Conservation (phyloP, 2,329 filamentous ascomycete genomes). For the Exophiala aquamarina region DNA sequence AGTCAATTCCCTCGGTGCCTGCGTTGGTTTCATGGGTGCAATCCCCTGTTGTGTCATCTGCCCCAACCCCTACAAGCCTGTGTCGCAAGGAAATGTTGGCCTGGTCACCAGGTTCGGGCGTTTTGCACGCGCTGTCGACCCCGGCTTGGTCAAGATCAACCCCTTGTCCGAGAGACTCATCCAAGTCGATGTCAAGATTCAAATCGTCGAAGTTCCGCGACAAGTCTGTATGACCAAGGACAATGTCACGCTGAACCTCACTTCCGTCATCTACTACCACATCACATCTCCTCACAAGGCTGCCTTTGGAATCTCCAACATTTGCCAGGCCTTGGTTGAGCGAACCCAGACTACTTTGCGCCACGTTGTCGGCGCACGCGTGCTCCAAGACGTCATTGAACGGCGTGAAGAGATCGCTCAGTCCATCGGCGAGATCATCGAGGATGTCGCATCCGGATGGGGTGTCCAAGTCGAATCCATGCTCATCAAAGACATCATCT, state of each 20-base stretch:
- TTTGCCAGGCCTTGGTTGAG: conserved; percentile 94
- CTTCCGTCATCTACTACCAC: conserved; percentile 98
- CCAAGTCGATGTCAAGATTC: conserved; percentile 98
- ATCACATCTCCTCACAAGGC: conserved; percentile 94
- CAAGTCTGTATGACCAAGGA: conserved; percentile 99
- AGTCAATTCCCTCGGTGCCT: conserved; percentile 72
- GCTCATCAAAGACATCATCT: conserved; percentile 99
- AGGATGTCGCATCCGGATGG: conserved; percentile 91
- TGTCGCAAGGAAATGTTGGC: conserved; percentile 90
- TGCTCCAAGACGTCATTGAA: conserved; percentile 97
- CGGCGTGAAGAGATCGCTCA: conserved; percentile 95
- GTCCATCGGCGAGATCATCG: conserved; percentile 95
- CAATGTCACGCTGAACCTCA: conserved; percentile 91
- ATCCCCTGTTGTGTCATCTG: conserved; percentile 88
- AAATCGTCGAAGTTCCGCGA: conserved; percentile 92
- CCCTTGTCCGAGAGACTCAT: conserved; percentile 86
- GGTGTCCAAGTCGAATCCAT: conserved; percentile 96
- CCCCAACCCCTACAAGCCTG: conserved; percentile 94
- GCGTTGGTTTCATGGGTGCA: conserved; percentile 77
- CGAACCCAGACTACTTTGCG: conserved; percentile 96
- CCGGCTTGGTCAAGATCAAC: conserved; percentile 96
- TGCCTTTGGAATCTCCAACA: conserved; percentile 92
- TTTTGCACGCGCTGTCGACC: conserved; percentile 94
- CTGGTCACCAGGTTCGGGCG: conserved; percentile 91
- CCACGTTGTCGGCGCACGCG: conserved; percentile 91